A percentile compares a stretch with the other conserved stretches of the same genome.
phyloP scores from a whole-genome alignment of 1,284 basidiomycete genomes.

The Leccinum subrobustum region DNA sequence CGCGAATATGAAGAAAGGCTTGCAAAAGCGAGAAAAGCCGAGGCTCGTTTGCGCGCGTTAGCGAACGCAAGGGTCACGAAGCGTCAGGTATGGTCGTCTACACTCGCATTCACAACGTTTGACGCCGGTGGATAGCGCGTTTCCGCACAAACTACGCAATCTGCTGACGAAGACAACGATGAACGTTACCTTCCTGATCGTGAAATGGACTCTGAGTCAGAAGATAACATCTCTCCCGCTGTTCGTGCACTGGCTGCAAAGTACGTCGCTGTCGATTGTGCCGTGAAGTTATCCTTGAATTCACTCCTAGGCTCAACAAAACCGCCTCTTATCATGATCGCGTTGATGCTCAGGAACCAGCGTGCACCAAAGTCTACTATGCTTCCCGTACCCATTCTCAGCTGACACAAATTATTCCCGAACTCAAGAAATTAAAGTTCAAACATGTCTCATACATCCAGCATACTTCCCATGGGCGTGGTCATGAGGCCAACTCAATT shows the following conservation, averaged over 20 bases:
- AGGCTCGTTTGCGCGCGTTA: constrained; percentile 57
- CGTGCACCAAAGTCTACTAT: constrained; percentile 85
- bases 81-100: constrained; percentile 46
- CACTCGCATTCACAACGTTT: constrained; percentile 1
- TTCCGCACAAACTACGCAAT: neutral
- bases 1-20: constrained; percentile 62
- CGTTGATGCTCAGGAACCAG: constrained; percentile 44
- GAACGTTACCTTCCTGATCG: constrained; percentile 66
- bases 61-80: constrained; percentile 59
- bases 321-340: constrained; percentile 7
- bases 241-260: constrained; percentile 81
- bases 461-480: neutral
- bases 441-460: constrained; percentile 18
- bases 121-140: constrained; percentile 26
- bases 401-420: constrained; percentile 86
- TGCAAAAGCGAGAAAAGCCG: constrained; percentile 55
- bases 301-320: constrained; percentile 16
- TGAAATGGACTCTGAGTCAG: constrained; percentile 33
- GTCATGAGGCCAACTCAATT: constrained; percentile 12
- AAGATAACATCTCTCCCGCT: constrained; percentile 72
- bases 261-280: constrained; percentile 40
- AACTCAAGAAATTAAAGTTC: constrained; percentile 73
- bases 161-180: constrained; percentile 39
- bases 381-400: constrained; percentile 96
- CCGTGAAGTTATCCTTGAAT: neutral